Evolutionary conservation across 768 basidiomycete species (phyloP).

Genomic region (Rhizopogon roseolus): DNA sequence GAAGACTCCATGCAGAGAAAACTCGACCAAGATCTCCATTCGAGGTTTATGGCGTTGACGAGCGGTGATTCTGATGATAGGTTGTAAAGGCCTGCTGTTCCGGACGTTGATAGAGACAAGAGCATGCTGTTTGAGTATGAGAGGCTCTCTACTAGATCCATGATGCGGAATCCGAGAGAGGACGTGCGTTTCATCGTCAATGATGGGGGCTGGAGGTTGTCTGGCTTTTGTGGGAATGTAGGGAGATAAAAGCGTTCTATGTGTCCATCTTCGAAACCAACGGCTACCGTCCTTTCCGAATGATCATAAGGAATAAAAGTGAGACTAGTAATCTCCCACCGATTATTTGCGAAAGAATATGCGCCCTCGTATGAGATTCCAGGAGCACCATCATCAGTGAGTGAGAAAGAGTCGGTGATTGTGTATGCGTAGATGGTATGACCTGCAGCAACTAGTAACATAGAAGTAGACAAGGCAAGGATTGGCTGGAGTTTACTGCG

Average conservation of each 20-base stretch:
- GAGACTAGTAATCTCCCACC: constrained; percentile 51
- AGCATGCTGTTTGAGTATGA: constrained; percentile 39
- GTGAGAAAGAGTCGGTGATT: constrained; percentile 27
- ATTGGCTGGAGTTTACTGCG: constrained; percentile 47
- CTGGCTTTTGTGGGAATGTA: constrained; percentile 4
- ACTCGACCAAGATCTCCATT: constrained; percentile 57
- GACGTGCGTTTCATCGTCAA: constrained; percentile 17
- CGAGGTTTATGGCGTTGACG: constrained; percentile 36
- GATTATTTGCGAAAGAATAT: constrained; percentile 32
- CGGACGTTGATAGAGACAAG: constrained; percentile 55
- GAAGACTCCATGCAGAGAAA: constrained; percentile 49
- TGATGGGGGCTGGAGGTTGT: constrained; percentile 5
- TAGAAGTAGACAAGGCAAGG: constrained; percentile 48
- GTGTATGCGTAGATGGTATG: constrained; percentile 51
- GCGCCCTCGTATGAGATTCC: constrained; percentile 37
- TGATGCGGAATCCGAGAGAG: constrained; percentile 29
- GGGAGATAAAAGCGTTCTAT: constrained; percentile 43
- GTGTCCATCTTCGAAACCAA: constrained; percentile 58
- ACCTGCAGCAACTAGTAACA: constrained; percentile 61
- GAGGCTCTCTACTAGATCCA: constrained; percentile 54
- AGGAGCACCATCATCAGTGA: constrained; percentile 4
- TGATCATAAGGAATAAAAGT: constrained; percentile 43
- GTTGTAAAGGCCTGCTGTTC: constrained; percentile 39
- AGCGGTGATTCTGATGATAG: constrained; percentile 15
- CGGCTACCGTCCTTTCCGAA: constrained; percentile 39